Evolutionary conservation across 345 rosid genomes (phyloP), one percentile per base, ranked within the genome.

Genomic region (Zanthoxylum bungeanum): DNA sequence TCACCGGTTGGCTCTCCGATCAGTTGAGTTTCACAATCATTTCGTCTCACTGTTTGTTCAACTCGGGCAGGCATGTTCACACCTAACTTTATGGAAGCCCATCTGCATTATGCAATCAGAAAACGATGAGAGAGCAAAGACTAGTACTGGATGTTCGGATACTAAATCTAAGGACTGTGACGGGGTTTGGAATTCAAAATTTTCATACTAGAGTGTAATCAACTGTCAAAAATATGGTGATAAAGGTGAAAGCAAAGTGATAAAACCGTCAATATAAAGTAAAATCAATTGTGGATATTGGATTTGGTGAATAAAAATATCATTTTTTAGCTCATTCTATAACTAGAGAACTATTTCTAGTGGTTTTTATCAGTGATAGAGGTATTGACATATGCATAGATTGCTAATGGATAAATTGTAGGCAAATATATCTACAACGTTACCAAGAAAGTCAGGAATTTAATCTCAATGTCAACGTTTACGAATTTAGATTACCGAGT

Each of bases 1-100:
- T 88, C 96, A 9, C 98, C 99, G 0, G 96, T 91, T 69, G 94
- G 96, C 69, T 95, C 96, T 25, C 99, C 99, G 25, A 93, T 79
- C 76, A 91, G 87, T 64, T 89, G 97, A 61, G 75, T 46, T 79
- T 93, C 99, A 25, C 76, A 46, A 10, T 88, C 91, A 25, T 74
- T 76, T 82, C 76, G 86, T 78, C 99, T 86, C 73, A 84, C 78
- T 0, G 96, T 88, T 77, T 89, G 88, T 75, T 95, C 99, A 27
- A 84, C 97, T 72, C 88, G 74, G 56, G 96, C 87, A 3, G 91
- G 80, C 91, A 91, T 88, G 85, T 85, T 88, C 53, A 86, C 82
- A 42, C 99, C 99, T 53, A 95, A 62, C 50, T 78, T 88, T 59
- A 83, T 76, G 19, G 92, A 88, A 56, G 93, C 81, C 91, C 83